Conservation (phyloP, 305 asterid genomes). For the Fraxinus angustifolia region DNA sequence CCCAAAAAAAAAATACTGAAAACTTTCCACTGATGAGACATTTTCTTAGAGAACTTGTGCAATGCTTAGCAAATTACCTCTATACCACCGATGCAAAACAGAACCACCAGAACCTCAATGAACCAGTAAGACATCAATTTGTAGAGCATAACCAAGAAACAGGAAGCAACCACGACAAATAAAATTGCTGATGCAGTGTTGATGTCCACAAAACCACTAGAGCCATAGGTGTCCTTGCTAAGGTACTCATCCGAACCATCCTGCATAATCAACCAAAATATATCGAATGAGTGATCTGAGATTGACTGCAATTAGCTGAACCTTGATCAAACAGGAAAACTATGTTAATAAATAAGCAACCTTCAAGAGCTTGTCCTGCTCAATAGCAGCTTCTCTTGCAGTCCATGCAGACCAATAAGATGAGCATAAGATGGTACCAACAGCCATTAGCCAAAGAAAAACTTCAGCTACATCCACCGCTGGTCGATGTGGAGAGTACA, state of each 20-base stretch:
- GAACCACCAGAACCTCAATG: slow-evolving; percentile 88
- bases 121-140: slow-evolving; percentile 82
- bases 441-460: slow-evolving; percentile 97
- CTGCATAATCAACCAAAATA: slow-evolving; percentile 34
- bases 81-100: slow-evolving; percentile 82
- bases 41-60: not conserved
- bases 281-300: slow-evolving; percentile 10
- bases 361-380: slow-evolving; percentile 81
- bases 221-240: slow-evolving; percentile 29
- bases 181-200: slow-evolving; percentile 67
- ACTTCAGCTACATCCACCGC: slow-evolving; percentile 95
- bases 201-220: slow-evolving; percentile 68
- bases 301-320: slow-evolving; percentile 4
- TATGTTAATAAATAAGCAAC: slow-evolving; percentile 26
- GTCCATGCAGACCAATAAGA: slow-evolving; percentile 99
- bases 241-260: slow-evolving; percentile 70
- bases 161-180: slow-evolving; percentile 79
- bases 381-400: slow-evolving; percentile 83
- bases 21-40: not conserved
- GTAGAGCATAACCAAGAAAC: slow-evolving; percentile 90
- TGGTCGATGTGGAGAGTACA: slow-evolving; percentile 91
- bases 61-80: slow-evolving; percentile 49
- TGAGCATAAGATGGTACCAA: slow-evolving; percentile 79
- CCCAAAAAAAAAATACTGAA: not conserved
- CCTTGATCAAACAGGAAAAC: not conserved